Base-by-base conservation (phyloP, 345 rosid species). In the Stellera chamaejasme region DNA sequence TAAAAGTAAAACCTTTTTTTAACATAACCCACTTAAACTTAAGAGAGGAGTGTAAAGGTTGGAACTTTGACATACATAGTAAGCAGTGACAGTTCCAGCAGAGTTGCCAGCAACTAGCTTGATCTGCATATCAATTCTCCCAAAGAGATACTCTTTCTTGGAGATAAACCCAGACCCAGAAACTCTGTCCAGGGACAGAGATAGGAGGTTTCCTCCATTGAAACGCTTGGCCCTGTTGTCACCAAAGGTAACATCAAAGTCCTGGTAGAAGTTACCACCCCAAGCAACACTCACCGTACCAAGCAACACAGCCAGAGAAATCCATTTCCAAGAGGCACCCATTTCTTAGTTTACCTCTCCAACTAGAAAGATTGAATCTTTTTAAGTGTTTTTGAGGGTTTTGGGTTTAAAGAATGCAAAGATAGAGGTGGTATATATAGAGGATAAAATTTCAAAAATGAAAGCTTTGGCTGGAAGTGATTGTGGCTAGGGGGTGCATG, bases 161-260 rank as follows among this genome's bases (percentile, higher is more conserved):
- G 83, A 82, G 52, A 63, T 66, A 28, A 82, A 79, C 2, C 88
- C 88, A 11, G 90, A 83, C 15, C 90, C 86, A 39, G 86, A 83
- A 36, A 57, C 72, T 45, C 73, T 72, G 64, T 83, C 90, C 4
- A 80, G 69, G 15, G 83, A 69, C 0, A 83, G 71, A 14, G 80
- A 71, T 5, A 83, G 48, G 56, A 83, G 73, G 13, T 74, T 49
- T 0, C 90, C 86, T 43, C 72, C 70, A 42, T 74, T 56, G 62
- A 74, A 76, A 52, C 80, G 71, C 62, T 77, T 70, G 27, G 71
- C 80, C 50, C 47, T 26, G 16, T 68, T 65, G 10, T 65, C 80
- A 6, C 86, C 90, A 80, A 82, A 78, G 4, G 82, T 72, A 3
- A 78, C 16, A 45, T 76, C 80, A 25, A 80, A 70, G 55, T 83